Conservation (phyloP, 106 monocot genomes). For the Acanthochlamys bracteata region DNA sequence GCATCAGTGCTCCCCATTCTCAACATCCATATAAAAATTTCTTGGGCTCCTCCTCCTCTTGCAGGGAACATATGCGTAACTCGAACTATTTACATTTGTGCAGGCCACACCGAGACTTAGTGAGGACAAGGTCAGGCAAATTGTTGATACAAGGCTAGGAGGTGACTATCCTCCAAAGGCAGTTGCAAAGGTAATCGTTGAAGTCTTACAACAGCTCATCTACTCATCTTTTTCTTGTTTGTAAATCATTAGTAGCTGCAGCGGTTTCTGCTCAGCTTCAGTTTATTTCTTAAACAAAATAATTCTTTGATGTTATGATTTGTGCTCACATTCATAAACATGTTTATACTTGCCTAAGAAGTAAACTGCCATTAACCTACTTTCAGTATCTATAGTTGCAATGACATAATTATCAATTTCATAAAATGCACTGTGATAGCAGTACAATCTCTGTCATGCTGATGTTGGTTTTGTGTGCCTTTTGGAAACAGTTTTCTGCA, state of each 20-base stretch:
- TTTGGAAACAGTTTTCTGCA: constrained; percentile 7
- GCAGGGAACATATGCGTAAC: neutral
- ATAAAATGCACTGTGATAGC: too few relatives aligned
- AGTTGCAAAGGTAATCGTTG: constrained; percentile 22
- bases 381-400: neutral
- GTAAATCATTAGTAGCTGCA: neutral
- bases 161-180: constrained; percentile 21
- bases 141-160: constrained; percentile 21
- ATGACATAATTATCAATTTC: neutral
- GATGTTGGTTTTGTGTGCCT: neutral
- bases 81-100: neutral
- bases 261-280: too few relatives aligned
- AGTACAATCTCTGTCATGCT: neutral
- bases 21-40: too few relatives aligned
- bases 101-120: constrained; percentile 32
- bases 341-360: too few relatives aligned
- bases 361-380: neutral
- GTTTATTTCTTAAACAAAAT: too few relatives aligned
- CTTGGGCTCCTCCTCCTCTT: neutral
- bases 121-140: constrained; percentile 26
- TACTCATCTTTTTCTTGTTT: neutral
- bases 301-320: too few relatives aligned
- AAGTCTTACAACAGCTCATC: neutral
- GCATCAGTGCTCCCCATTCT: neutral
- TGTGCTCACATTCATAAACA: too few relatives aligned